phyloP scores from a whole-genome alignment of 2,329 filamentous ascomycete species.

The Penicillium sp. region DNA sequence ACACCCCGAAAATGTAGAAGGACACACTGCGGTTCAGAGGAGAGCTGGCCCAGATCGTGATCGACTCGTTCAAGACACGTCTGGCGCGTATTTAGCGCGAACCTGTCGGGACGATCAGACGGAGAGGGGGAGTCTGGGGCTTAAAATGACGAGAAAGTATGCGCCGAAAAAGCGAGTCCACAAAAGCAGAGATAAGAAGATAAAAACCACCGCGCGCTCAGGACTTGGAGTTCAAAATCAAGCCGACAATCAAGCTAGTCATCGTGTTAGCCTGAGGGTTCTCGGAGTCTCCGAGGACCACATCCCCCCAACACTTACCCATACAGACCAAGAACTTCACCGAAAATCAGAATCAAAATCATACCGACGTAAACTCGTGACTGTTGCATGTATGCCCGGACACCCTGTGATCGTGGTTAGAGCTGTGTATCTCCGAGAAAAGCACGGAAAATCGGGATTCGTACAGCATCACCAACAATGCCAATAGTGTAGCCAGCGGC shows the following conservation, averaged over 20 bases:
- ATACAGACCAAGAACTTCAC: constrained; percentile 94
- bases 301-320: constrained; percentile 63
- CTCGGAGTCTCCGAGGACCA: background rate
- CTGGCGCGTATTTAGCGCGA: background rate
- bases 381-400: constrained; percentile 94
- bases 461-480: constrained; percentile 84
- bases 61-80: background rate
- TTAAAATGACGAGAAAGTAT: background rate
- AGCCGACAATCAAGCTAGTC: constrained; percentile 79
- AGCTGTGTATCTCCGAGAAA: background rate
- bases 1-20: constrained; percentile 19
- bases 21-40: constrained; percentile 11
- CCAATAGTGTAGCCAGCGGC: constrained; percentile 97
- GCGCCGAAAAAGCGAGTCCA: constrained; percentile 7
- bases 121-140: background rate
- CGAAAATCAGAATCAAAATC: constrained; percentile 98
- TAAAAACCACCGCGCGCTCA: constrained; percentile 11
- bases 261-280: constrained; percentile 22
- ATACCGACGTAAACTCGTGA: constrained; percentile 96
- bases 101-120: background rate
- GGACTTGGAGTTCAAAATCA: constrained; percentile 85
- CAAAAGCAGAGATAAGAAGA: constrained; percentile 1
- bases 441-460: constrained; percentile 27
- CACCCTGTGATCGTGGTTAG: constrained; percentile 56
- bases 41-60: constrained; percentile 18